Percentiles rank a stretch among this genome's conserved stretches.
Conservation (phyloP, 345 rosid species). For the Hibiscus tridactylites region DNA sequence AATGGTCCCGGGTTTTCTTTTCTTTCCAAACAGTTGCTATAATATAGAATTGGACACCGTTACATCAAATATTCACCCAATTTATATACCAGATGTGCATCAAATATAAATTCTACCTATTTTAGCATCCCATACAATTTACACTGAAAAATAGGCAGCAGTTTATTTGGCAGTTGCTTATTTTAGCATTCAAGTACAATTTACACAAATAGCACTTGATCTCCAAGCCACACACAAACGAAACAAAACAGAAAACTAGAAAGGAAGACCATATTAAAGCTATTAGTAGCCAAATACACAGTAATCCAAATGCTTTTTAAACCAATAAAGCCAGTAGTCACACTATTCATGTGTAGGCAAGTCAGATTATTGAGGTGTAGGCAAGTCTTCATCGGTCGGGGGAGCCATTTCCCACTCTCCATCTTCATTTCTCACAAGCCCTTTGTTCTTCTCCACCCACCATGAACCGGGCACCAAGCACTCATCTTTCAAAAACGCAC, state of each 20-base stretch:
- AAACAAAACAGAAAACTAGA: neutral
- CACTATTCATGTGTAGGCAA: neutral
- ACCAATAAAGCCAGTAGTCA: slow-evolving; percentile 5
- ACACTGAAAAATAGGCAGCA: neutral
- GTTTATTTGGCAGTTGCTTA: neutral
- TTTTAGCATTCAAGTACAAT: neutral
- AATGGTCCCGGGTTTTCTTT: no score
- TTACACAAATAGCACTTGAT: neutral
- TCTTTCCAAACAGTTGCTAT: no score
- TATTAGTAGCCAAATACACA: neutral
- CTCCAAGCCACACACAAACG: neutral
- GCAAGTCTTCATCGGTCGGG: slow-evolving; percentile 52
- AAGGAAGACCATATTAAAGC: neutral
- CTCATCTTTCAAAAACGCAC: slow-evolving; percentile 62
- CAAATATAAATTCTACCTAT: no score
- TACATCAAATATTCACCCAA: no score
- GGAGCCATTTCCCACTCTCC: slow-evolving; percentile 61
- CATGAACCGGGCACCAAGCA: slow-evolving; percentile 66
- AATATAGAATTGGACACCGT: no score
- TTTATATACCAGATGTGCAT: no score
- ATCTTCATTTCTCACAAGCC: slow-evolving; percentile 41
- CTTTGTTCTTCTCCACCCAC: slow-evolving; percentile 95
- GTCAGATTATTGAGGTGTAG: slow-evolving; percentile 34
- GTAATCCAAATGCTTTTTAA: neutral
- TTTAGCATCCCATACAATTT: no score